Base-by-base conservation (phyloP, 2,329 filamentous ascomycete species). In the Ophiostoma ips region DNA sequence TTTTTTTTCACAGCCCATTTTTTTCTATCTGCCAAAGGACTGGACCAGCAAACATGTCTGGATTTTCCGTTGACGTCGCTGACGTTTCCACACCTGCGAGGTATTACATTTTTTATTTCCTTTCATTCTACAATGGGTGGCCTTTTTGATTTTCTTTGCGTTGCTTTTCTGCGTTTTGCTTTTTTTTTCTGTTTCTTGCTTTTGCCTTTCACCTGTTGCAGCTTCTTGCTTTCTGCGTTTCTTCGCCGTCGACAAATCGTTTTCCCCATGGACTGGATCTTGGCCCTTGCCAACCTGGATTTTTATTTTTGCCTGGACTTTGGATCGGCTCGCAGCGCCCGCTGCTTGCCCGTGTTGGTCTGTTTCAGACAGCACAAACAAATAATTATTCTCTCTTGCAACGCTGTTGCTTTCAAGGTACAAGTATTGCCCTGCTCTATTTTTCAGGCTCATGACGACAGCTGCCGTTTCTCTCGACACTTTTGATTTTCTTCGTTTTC, bases 51-150 rank as follows among this genome's bases (percentile, higher is more conserved):
- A 59, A 68, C 60, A 76, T 77, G 73, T 67, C 73, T 62, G 68
- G 69, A 65, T 76, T 68, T 60, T 68, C 69, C 60, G 62, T 71
- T 65, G 73, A 77, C 62, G 70, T 76, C 66, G 73, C 76, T 64
- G 73, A 78, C 66, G 72, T 75, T 66, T 70, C 75, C 62, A 74
- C 72, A 61, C 71, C 76, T 62, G 70, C 73, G 69, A 79, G 76
- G 76, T 79, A 79, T 68, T 67, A 68, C 68, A 63, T 62, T 62
- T 71, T 69, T 71, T 71, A 71, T 68, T 64, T 30, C 28, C 5
- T 64, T 69, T 68, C n/a, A n/a, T n/a, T n/a, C n/a, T n/a, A n/a
- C n/a, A n/a, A n/a, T 65, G 65, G 69, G 67, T 64, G 65, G 61
- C 61, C n/a, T 64, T n/a, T 30, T 36, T 45, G 30, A 13, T 11